A percentile compares a stretch with the other conserved stretches of the same genome.
Evolutionary conservation across 345 rosid species (phyloP).

Genomic region (Psidium friedrichsthalianum): DNA sequence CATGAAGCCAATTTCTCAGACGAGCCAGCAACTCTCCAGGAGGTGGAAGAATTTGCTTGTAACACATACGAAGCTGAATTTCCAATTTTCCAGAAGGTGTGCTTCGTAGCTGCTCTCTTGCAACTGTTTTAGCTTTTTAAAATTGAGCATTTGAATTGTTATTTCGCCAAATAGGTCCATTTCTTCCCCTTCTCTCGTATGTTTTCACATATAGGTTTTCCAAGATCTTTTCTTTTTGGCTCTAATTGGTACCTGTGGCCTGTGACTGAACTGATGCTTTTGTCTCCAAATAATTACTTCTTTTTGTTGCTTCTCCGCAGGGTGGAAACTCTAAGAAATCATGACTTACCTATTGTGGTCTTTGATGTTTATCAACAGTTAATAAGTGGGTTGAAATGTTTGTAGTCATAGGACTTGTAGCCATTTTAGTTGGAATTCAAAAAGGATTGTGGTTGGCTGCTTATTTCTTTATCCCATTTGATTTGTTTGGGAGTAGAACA

Average conservation of each 20-base stretch:
- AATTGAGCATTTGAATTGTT: not conserved
- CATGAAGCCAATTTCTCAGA: constrained; percentile 77
- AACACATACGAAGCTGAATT: constrained; percentile 72
- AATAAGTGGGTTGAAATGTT: not conserved
- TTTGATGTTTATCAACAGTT: not conserved
- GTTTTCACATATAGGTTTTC: not conserved
- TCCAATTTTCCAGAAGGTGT: constrained; percentile 81
- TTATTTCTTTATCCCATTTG: not conserved
- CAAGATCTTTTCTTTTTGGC: not conserved
- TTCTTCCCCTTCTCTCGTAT: not conserved
- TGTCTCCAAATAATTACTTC: not conserved
- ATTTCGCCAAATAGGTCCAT: not conserved
- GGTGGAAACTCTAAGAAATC: not conserved
- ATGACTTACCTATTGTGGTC: not conserved
- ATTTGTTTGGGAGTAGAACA: not conserved
- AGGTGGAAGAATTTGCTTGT: constrained; percentile 69
- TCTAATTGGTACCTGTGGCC: not conserved
- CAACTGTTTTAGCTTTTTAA: not conserved
- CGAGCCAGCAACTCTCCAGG: constrained; percentile 79
- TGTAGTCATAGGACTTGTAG: not conserved
- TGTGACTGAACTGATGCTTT: not conserved
- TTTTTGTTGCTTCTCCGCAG: not conserved
- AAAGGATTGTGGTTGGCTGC: not conserved
- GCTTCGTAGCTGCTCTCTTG: not conserved
- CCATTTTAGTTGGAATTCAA: not conserved